A percentile compares a stretch with the other conserved stretches of the same genome.
Evolutionary conservation across 768 basidiomycete genomes (phyloP).

Genomic region (Tylopilus plumbeoviolaceoides): DNA sequence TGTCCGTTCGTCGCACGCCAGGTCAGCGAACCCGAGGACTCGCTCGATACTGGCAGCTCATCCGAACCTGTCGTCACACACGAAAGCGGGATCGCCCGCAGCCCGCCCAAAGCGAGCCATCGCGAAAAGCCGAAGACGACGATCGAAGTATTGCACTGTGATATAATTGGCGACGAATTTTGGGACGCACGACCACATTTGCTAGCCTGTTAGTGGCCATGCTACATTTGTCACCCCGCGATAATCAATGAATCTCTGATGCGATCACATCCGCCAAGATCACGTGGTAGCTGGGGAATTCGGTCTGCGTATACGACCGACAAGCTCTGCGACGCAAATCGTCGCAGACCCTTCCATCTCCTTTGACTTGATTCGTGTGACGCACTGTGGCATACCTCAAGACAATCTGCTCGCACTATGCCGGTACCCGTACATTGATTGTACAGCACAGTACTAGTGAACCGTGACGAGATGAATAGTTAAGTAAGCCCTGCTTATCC

Average conservation of each 20-base stretch:
- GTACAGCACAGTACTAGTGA: too few relatives aligned
- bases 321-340: too few relatives aligned
- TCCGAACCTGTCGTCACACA: not conserved
- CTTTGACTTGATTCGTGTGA: too few relatives aligned
- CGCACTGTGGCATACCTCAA: too few relatives aligned
- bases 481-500: too few relatives aligned
- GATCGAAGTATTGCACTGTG: conserved; percentile 69
- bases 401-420: too few relatives aligned
- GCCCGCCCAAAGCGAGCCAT: conserved; percentile 27
- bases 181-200: conserved; percentile 64
- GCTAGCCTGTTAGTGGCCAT: conserved; percentile 28
- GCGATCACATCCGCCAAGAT: too few relatives aligned
- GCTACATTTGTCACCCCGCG: not conserved
- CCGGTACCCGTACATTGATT: too few relatives aligned
- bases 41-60: not conserved
- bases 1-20: not conserved
- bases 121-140: conserved; percentile 36
- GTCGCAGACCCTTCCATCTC: not conserved
- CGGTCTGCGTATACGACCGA: too few relatives aligned
- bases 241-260: not conserved
- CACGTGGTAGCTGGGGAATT: not conserved
- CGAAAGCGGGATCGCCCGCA: conserved; percentile 4
- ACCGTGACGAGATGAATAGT: too few relatives aligned
- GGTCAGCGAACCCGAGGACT: conserved; percentile 7
- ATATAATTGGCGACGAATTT: conserved; percentile 79